Evolutionary conservation across 1,284 basidiomycete genomes (phyloP), one percentile per base, ranked within the genome.

Genomic region (Cystobasidiaceae sp.): DNA sequence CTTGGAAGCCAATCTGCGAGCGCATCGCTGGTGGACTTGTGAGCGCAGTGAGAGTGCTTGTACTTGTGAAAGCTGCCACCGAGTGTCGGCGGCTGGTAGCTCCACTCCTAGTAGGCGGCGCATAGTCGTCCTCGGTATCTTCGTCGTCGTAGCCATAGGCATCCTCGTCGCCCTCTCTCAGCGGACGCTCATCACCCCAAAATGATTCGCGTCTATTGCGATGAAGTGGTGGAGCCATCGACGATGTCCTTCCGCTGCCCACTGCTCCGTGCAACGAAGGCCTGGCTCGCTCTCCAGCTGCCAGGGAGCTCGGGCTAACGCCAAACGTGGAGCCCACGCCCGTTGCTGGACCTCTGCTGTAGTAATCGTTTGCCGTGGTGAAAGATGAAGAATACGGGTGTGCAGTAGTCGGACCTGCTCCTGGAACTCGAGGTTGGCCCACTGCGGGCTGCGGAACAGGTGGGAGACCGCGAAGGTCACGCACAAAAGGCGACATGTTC

Each of bases 81-180:
- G 73, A 74, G 49, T 74, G 73, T 13, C 72, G 27, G n/a, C 74
- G 46, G 37, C 68, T 70, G 7, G 74, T 75, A 30, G 74, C 74
- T 7, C 74, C 74, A 9, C 68, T 70, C 51, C 69, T 70, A 25
- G 74, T 75, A 27, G 74, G 74, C 25, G 71, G 70, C 3, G 71
- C 70, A 19, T 70, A 71, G 13, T 68, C 69, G n/a, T 71, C 69
- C 39, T 72, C 71, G 15, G 70, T 71, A 19, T 71, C 72, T 11
- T 73, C 68, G 39, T 70, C 69, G 48, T 74, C 73, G 23, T 64
- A 39, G 19, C 21, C n/a, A n/a, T n/a, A 34, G 2, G 28, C 62
- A 23, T 28, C 41, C 3, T 21, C 54, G 50, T 67, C 34, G 55
- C 34, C 25, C 59, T 54, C 45, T 52, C 19, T 17, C 52, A 61